phyloP scores from a whole-genome alignment of 2,329 filamentous ascomycete genomes.

The Microcyclospora tardicrescens region DNA sequence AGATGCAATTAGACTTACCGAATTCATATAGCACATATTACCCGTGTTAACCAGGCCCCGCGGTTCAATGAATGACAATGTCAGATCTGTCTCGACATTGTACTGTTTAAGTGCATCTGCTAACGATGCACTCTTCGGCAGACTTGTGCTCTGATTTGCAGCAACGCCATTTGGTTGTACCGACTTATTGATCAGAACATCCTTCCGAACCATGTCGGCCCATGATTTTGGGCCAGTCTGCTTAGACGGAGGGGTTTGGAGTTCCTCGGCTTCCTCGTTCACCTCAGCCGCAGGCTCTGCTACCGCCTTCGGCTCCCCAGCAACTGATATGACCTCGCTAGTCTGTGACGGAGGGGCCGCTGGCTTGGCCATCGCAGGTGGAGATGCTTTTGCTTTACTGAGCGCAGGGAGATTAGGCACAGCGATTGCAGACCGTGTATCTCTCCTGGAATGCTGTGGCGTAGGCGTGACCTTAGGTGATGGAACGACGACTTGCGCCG shows the following conservation, averaged over 20 bases:
- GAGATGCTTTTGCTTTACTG: constrained; percentile 29
- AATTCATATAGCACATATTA: constrained; percentile 99
- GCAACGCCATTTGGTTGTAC: constrained; percentile 3
- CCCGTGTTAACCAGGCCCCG: constrained; percentile 91
- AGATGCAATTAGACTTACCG: constrained; percentile 46
- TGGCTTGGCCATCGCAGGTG: constrained; percentile 25
- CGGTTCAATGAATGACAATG: constrained; percentile 76
- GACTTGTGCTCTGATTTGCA: constrained; percentile 20
- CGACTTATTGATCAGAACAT: neutral
- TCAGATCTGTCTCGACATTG: constrained; percentile 49
- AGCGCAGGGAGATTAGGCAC: constrained; percentile 41
- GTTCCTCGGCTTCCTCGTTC: constrained; percentile 25
- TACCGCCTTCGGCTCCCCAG: neutral
- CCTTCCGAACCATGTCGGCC: constrained; percentile 50
- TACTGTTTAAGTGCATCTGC: constrained; percentile 67
- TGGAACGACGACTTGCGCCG: constrained; percentile 21
- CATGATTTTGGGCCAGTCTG: constrained; percentile 42
- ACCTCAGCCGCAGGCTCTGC: constrained; percentile 5
- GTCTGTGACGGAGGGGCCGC: neutral
- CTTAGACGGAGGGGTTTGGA: constrained; percentile 28
- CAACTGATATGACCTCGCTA: neutral
- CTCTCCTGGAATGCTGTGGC: constrained; percentile 23
- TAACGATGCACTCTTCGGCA: constrained; percentile 42
- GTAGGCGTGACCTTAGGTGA: constrained; percentile 21
- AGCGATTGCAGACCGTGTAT: constrained; percentile 32